Conservation (phyloP, 495 filamentous ascomycete genomes). For the Halenospora varia region DNA sequence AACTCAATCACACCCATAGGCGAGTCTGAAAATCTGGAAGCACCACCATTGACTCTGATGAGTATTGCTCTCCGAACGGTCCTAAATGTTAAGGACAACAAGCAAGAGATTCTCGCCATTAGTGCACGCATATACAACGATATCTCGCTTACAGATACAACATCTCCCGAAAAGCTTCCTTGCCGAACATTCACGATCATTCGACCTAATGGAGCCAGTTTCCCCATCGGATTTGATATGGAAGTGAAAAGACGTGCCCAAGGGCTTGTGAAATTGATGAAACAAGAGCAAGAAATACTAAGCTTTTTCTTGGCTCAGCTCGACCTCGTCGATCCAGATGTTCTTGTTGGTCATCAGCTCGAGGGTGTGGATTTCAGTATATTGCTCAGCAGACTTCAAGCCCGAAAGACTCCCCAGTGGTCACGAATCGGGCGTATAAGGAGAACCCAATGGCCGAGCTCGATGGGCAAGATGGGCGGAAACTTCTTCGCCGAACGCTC, state of each 20-base stretch:
- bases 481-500: conserved; percentile 92
- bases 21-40: conserved; percentile 73
- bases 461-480: conserved; percentile 76
- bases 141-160: conserved; percentile 81
- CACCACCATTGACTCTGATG: conserved; percentile 89
- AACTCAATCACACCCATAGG: conserved; percentile 62
- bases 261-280: conserved; percentile 73
- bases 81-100: conserved; percentile 90
- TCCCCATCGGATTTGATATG: conserved; percentile 80
- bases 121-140: conserved; percentile 92
- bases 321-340: conserved; percentile 85
- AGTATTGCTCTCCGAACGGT: conserved; percentile 84
- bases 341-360: conserved; percentile 89
- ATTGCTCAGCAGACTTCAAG: conserved; percentile 78
- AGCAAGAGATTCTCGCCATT: conserved; percentile 88
- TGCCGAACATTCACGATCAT: conserved; percentile 90
- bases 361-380: conserved; percentile 96
- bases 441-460: conserved; percentile 81
- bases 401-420: conserved; percentile 90
- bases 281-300: conserved; percentile 75
- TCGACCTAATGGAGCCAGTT: conserved; percentile 69
- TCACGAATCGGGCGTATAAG: conserved; percentile 84
- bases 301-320: conserved; percentile 85
- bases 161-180: conserved; percentile 78
- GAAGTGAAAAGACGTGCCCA: conserved; percentile 55